A percentile compares a stretch with the other conserved stretches of the same genome.
Conservation (phyloP, 805 yeast species). For the Jamesozyma lodderae region DNA sequence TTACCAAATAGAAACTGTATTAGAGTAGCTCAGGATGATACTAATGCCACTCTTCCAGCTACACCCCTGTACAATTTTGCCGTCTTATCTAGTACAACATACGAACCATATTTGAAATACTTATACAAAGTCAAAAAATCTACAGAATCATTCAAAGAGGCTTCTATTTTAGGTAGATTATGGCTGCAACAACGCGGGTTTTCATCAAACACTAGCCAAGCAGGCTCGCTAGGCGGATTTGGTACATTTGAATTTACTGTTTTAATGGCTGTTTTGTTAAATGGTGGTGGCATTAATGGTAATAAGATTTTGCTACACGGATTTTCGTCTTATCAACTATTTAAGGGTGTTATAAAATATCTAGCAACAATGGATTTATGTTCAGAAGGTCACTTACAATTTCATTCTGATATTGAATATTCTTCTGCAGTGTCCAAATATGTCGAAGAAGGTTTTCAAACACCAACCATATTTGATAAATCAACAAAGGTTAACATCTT, state of each 20-base stretch:
- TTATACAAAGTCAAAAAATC: conserved; percentile 67
- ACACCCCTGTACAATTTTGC: conserved; percentile 87
- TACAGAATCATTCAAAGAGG: conserved; percentile 77
- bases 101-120: conserved; percentile 62
- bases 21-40: conserved; percentile 48
- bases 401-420: conserved; percentile 37
- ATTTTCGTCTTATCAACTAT: conserved; percentile 85
- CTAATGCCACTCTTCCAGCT: conserved; percentile 40
- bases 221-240: conserved; percentile 56
- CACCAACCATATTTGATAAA: conserved; percentile 71
- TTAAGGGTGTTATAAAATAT: conserved; percentile 78
- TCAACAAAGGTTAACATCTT: conserved; percentile 67
- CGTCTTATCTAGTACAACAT: conserved; percentile 57
- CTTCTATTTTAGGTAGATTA: conserved; percentile 74
- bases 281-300: conserved; percentile 74
- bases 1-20: conserved; percentile 76
- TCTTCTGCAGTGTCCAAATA: conserved; percentile 30
- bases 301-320: conserved; percentile 75
- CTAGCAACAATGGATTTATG: conserved; percentile 71
- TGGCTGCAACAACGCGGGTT: conserved; percentile 90
- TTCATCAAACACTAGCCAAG: conserved; percentile 48
- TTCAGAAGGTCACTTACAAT: conserved; percentile 54
- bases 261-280: conserved; percentile 68
- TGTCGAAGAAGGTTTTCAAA: conserved; percentile 51
- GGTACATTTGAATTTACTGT: conserved; percentile 87